Conservation (phyloP, 2,329 filamentous ascomycete species). For the Amauroascus niger region DNA sequence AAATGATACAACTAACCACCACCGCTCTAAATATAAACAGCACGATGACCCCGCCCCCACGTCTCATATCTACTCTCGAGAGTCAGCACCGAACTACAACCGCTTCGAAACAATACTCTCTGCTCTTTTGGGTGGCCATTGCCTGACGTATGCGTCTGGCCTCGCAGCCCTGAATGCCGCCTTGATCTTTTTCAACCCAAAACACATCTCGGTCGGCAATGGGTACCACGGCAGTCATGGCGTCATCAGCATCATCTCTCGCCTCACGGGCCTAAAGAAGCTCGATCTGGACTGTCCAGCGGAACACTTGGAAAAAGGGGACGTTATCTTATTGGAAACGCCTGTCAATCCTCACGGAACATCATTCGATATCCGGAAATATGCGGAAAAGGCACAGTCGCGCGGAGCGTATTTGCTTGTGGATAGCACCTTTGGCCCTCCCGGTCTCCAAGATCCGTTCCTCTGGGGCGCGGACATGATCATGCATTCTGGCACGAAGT, state of each 20-base stretch:
- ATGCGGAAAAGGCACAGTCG: conserved; percentile 61
- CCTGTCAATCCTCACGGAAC: conserved; percentile 85
- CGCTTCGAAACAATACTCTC: conserved; percentile 77
- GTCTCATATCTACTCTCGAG: conserved; percentile 72
- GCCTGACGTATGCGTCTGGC: conserved; percentile 72
- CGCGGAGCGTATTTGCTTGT: conserved; percentile 69
- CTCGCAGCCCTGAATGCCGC: conserved; percentile 82
- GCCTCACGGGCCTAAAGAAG: conserved; percentile 64
- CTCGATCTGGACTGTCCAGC: conserved; percentile 61
- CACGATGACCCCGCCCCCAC: conserved; percentile 19
- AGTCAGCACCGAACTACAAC: conserved; percentile 66
- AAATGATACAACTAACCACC: too few species aligned
- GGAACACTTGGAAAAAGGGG: conserved; percentile 60
- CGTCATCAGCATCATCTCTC: conserved; percentile 62
- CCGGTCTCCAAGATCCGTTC: conserved; percentile 80
- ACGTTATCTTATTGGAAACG: conserved; percentile 85
- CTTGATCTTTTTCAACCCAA: conserved; percentile 73
- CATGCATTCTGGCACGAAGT: conserved; percentile 93
- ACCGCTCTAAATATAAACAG: too few species aligned
- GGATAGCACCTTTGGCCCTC: conserved; percentile 87
- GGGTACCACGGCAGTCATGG: conserved; percentile 94
- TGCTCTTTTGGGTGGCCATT: conserved; percentile 55
- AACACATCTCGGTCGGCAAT: conserved; percentile 67
- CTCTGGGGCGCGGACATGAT: conserved; percentile 69
- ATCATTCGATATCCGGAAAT: conserved; percentile 61